phyloP scores from a whole-genome alignment of 176 grass and related monocot genomes.

The Paspalum vaginatum region DNA sequence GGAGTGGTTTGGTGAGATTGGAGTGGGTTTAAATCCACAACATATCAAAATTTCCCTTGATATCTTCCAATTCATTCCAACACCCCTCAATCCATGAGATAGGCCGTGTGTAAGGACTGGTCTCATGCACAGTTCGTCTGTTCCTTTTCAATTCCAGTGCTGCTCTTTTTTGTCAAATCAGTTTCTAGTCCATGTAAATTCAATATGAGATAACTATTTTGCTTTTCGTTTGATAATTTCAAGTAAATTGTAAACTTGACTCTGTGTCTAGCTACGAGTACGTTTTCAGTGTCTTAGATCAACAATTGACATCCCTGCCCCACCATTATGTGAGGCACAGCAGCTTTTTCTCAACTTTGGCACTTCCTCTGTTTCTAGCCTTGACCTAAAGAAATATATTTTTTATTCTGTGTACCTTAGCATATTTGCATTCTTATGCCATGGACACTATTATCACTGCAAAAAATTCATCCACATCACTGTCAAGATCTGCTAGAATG shows the following conservation, averaged over 20 bases:
- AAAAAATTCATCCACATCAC: constrained; percentile 37
- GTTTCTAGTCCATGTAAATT: background rate
- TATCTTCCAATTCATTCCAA: no score
- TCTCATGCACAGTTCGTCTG: background rate
- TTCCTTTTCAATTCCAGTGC: background rate
- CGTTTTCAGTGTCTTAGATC: constrained; percentile 12
- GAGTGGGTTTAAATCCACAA: no score
- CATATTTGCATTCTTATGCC: constrained; percentile 20
- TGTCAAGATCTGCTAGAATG: constrained; percentile 44
- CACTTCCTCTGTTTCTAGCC: constrained; percentile 27
- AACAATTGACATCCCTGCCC: constrained; percentile 28
- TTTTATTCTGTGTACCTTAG: background rate
- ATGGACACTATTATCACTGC: constrained; percentile 9
- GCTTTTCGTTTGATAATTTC: background rate
- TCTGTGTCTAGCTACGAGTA: background rate
- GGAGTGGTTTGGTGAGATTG: no score
- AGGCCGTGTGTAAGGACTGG: no score
- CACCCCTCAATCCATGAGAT: no score
- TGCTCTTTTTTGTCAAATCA: constrained; percentile 21
- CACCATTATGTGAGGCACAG: constrained; percentile 29
- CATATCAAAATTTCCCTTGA: no score
- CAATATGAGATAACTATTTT: background rate
- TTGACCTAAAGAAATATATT: constrained; percentile 6
- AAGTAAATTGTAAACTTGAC: background rate
- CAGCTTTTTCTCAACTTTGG: constrained; percentile 4